Percentiles rank a stretch among this genome's conserved stretches.
Evolutionary conservation across 2,329 filamentous ascomycete species (phyloP).

Genomic region (Lasiodiplodia hormozganensis): DNA sequence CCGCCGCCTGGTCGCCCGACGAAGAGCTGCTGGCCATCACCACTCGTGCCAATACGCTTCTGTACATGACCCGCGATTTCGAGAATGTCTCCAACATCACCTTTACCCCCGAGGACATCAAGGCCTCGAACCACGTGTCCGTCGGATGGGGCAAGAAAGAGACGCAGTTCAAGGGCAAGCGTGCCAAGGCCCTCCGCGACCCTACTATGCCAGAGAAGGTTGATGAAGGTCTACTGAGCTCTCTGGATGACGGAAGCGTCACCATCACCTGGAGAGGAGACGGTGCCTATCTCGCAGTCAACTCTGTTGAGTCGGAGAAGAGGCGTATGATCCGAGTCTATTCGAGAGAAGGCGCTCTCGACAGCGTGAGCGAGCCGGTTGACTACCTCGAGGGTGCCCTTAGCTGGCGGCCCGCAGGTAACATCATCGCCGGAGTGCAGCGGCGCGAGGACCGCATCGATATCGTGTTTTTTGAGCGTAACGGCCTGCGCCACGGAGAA

Average conservation of each 20-base stretch:
- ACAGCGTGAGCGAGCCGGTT: slow-evolving; percentile 93
- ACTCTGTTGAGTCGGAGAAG: slow-evolving; percentile 71
- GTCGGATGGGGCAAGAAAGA: slow-evolving; percentile 99
- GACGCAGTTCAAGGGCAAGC: slow-evolving; percentile 94
- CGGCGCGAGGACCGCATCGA: slow-evolving; percentile 72
- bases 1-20: slow-evolving; percentile 92
- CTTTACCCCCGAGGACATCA: slow-evolving; percentile 78
- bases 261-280: slow-evolving; percentile 94
- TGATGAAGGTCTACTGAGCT: slow-evolving; percentile 79
- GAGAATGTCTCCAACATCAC: slow-evolving; percentile 79
- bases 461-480: slow-evolving; percentile 94
- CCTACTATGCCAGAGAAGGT: slow-evolving; percentile 94
- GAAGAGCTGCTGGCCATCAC: slow-evolving; percentile 87
- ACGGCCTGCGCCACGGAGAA: slow-evolving; percentile 94
- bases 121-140: slow-evolving; percentile 89
- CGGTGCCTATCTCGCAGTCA: slow-evolving; percentile 88
- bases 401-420: slow-evolving; percentile 91
- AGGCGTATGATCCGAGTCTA: slow-evolving; percentile 88
- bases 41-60: slow-evolving; percentile 77
- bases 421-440: slow-evolving; percentile 87
- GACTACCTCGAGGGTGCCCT: slow-evolving; percentile 86
- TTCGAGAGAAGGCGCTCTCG: slow-evolving; percentile 85
- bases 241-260: slow-evolving; percentile 72
- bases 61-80: slow-evolving; percentile 93
- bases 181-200: slow-evolving; percentile 84